Base-by-base conservation (phyloP, 352 stramenopile species). In the Thalassiosira mediterranea region DNA sequence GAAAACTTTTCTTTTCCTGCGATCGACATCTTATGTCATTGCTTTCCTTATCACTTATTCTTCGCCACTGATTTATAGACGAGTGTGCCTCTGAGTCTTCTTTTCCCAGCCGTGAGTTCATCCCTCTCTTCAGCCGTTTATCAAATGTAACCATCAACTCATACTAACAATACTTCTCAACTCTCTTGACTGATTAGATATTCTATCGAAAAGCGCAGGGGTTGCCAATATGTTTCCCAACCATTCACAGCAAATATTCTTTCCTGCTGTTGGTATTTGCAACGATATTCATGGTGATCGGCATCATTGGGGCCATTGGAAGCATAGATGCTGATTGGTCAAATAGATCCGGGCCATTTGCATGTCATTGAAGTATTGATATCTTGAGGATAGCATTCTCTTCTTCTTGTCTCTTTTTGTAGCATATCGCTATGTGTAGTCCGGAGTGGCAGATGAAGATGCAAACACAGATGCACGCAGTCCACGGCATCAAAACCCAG, bases 281-380 rank as follows among this genome's bases (percentile, higher is more conserved):
- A 21, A 21, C 69, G 34, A 17, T 83, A 2, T 91, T 91, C 52
- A 83, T 86, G 70, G 40, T 84, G 23, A 23, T 69, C 31, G 84
- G 81, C 4, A 49, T 86, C 2, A 57, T 86, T 23, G 82, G 84
- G 28, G 76, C 81, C 2, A 34, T 91, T 7, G 62, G 76, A 37
- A 86, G 74, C 2, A 89, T 91, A 47, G 26, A 80, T 42, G 44
- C 72, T 1, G 84, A 91, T 72, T 90, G 84, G 84, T 47, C 70
- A 23, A 75, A 72, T 57, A 73, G 75, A 40, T 52, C 59, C 58
- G 67, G 48, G 15, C 73, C 77, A 5, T 88, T 88, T 76, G 66
- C 77, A n/a, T 88, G 81, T 38, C 53, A 79, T 53, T 83, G 46
- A 79, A 62, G 0, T n/a, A n/a, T n/a, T n/a, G n/a, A n/a, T n/a